Conservation (phyloP, 352 stramenopile genomes). For the Saprolegnia diclina region DNA sequence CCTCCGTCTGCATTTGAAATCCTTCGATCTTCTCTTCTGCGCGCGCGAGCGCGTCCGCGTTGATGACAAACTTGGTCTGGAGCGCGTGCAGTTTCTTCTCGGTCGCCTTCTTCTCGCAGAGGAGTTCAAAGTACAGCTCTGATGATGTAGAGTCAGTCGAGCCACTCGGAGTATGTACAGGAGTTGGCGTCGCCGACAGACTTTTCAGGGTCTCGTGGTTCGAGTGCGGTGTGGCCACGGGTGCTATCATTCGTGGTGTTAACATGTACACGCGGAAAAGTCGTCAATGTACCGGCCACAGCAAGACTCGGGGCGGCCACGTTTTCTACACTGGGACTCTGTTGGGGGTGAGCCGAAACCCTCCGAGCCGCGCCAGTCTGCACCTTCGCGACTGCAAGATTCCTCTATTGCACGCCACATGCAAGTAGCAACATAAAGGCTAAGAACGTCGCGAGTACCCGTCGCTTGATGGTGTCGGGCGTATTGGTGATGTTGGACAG, state of each 20-base stretch:
- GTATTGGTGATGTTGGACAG: slow-evolving; percentile 8
- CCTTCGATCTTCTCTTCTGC: neutral
- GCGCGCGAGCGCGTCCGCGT: neutral
- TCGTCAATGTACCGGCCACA: no score
- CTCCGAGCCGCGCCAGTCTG: neutral
- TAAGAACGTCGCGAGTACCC: neutral
- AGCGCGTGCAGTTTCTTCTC: neutral
- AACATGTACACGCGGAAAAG: neutral
- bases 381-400: neutral
- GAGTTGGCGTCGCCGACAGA: neutral
- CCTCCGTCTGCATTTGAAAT: neutral
- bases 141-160: neutral
- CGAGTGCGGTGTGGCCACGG: neutral
- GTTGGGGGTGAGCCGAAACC: neutral
- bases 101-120: slow-evolving; percentile 4
- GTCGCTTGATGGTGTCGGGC: slow-evolving; percentile 4
- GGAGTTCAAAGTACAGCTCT: slow-evolving; percentile 13
- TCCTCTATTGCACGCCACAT: neutral
- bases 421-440: no score
- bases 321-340: neutral
- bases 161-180: neutral
- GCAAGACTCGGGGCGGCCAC: neutral
- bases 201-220: slow-evolving; percentile 18
- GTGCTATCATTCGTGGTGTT: neutral
- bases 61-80: neutral